Percentiles rank a stretch among this genome's conserved stretches.
phyloP scores from a whole-genome alignment of 73 alveolate species.

The Paramecium primaurelia region DNA sequence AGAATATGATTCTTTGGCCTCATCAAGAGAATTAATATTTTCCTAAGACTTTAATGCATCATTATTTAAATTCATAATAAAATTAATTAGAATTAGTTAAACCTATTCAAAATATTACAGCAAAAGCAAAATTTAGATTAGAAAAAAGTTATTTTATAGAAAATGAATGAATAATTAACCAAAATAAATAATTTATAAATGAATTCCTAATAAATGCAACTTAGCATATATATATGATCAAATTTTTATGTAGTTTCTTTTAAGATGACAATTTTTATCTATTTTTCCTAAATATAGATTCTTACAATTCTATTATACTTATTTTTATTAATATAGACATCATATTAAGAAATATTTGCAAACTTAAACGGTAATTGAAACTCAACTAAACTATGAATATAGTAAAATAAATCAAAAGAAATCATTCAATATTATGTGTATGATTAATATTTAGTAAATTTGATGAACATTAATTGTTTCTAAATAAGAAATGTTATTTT shows the following conservation, averaged over 20 bases:
- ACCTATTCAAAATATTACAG: background rate
- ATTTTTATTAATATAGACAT: background rate
- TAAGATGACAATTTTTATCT: background rate
- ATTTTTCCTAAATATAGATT: background rate
- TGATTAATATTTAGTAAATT: background rate
- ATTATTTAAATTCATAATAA: background rate
- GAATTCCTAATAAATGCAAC: no score
- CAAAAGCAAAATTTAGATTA: background rate
- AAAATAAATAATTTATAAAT: background rate
- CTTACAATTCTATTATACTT: background rate
- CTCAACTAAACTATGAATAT: background rate
- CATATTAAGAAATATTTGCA: background rate
- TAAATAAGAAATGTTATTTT: background rate
- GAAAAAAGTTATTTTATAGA: background rate
- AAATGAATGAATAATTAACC: background rate
- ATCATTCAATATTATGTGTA: background rate
- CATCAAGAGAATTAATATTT: background rate
- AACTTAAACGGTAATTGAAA: background rate
- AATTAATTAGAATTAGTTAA: background rate
- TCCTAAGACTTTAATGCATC: background rate
- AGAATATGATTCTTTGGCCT: background rate
- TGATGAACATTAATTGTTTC: background rate
- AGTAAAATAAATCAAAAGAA: background rate
- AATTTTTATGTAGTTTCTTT: background rate
- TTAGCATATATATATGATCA: background rate